Percentiles rank a stretch among this genome's conserved stretches.
phyloP scores from a whole-genome alignment of 2,329 filamentous ascomycete species.

The Orbilia brochopaga region DNA sequence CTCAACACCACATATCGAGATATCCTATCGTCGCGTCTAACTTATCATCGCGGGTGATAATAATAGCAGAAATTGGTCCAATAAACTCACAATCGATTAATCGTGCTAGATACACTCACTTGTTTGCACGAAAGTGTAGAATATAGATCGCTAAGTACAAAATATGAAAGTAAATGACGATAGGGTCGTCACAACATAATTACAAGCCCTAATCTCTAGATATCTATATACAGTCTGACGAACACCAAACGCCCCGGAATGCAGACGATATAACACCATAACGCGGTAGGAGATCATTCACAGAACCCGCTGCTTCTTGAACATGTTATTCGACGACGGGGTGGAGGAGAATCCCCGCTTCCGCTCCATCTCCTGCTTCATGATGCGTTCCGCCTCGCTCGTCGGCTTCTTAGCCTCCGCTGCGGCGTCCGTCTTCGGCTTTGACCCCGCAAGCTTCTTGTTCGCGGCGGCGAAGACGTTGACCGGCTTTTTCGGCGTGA shows the following conservation, averaged over 20 bases:
- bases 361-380: constrained; percentile 80
- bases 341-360: constrained; percentile 65
- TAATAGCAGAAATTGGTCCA: no score
- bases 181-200: no score
- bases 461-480: constrained; percentile 72
- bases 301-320: constrained; percentile 52
- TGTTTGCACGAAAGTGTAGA: no score
- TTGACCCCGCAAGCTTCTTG: constrained; percentile 75
- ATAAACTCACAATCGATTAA: not conserved
- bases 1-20: not conserved
- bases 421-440: constrained; percentile 57
- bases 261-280: constrained; percentile 1
- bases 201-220: no score
- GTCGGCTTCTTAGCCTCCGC: constrained; percentile 73
- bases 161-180: not conserved
- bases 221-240: no score
- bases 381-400: constrained; percentile 85
- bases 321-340: constrained; percentile 38
- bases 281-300: not conserved
- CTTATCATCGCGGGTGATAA: no score
- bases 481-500: constrained; percentile 71
- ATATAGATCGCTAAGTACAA: not conserved
- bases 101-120: no score
- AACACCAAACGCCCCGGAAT: constrained; percentile 10
- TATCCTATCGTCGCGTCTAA: no score